A percentile compares a stretch with the other conserved stretches of the same genome.
These are phyloP conservation scores for Malassezia arunalokei DNA, from an alignment of 1,284 basidiomycete species.

Conservation along the genomic window DNA sequence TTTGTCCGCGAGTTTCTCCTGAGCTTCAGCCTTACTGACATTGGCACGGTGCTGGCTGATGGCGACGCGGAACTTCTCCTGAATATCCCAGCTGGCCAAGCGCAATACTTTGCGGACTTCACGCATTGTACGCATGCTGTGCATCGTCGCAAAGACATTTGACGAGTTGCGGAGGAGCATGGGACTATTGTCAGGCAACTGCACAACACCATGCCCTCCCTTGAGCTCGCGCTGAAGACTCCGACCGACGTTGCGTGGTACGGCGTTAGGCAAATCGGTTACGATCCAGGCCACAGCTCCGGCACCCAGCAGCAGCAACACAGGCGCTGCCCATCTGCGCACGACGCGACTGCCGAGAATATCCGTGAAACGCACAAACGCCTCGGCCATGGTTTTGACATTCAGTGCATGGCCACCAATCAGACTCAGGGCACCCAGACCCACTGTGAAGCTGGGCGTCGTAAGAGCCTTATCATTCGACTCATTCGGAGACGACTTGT, in stretches of 20 bases:
- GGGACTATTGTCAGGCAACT: neutral
- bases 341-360: conserved; percentile 68
- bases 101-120: conserved; percentile 91
- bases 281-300: conserved; percentile 72
- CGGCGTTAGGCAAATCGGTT: conserved; percentile 72
- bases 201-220: conserved; percentile 12
- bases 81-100: conserved; percentile 80
- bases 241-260: conserved; percentile 63
- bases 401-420: conserved; percentile 69
- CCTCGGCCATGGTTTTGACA: conserved; percentile 35
- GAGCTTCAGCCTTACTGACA: conserved; percentile 31
- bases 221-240: conserved; percentile 26
- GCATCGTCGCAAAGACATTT: conserved; percentile 55
- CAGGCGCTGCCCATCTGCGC: conserved; percentile 75
- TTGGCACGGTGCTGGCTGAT: conserved; percentile 61
- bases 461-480: conserved; percentile 31
- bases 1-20: conserved; percentile 27
- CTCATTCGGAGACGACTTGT: conserved; percentile 37
- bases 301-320: conserved; percentile 61
- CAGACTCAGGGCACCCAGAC: conserved; percentile 68
- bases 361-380: conserved; percentile 48
- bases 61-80: conserved; percentile 67
- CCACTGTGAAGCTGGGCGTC: conserved; percentile 28
- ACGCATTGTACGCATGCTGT: conserved; percentile 61
- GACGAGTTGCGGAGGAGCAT: conserved; percentile 10